Evolutionary conservation across 192 early-diverging fungal genomes (phyloP), one percentile per base, ranked within the genome.

Genomic region (Rhizoclosmatium globosum): DNA sequence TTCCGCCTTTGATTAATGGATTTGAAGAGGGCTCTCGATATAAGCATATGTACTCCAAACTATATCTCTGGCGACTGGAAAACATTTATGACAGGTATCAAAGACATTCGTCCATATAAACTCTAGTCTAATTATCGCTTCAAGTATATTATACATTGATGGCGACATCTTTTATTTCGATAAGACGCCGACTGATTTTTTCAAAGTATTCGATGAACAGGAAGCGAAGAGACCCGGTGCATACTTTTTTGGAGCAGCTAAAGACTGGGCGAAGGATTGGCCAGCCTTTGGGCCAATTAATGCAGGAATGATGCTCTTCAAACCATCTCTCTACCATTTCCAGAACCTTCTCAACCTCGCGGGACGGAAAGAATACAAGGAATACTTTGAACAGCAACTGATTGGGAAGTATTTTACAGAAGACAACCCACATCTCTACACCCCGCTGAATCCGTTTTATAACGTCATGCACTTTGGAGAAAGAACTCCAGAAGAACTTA

Each of bases 81-180:
- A 41, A 39, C 31, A 17, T 72, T 19, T 72, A 57, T 41, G 53
- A 50, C 31, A 31, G 31, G 31, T 31, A 31, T 31, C 31, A 31
- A 31, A 31, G 31, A 31, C 31, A 31, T 31, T 31, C 31, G 31
- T 31, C 31, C 31, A 31, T 31, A 31, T 31, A 31, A 31, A 31
- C 31, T 31, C 31, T 31, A 31, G 31, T 31, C 31, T 31, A 31
- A 31, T 31, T 31, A n/a, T 31, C 31, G n/a, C 31, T 31, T 31
- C 31, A 57, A 47, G 11, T 4, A 39, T 72, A 9, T 15, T 72
- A 19, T 72, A 31, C 41, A 6, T 23, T 19, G 70, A 72, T 41
- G n/a, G 48, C 48, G 70, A 72, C 70, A 13, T 72, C 31, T 72
- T 72, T 41, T 72, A 23, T 58, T 57, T 72, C 48, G 19, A 21